Conservation (phyloP, 2,329 filamentous ascomycete species). For the Colletotrichum liriopes region DNA sequence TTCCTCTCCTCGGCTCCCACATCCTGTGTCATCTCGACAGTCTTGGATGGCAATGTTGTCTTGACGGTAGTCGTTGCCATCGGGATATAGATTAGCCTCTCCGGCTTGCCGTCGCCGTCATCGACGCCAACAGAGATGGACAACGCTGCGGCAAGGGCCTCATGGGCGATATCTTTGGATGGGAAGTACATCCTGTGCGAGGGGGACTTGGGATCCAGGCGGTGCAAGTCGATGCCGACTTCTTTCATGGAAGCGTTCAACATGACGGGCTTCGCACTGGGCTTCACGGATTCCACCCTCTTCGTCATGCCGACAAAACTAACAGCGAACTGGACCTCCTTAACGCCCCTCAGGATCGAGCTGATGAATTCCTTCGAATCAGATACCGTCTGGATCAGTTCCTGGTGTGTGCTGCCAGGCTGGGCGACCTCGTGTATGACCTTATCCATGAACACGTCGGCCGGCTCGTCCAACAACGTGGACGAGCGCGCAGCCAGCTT, state of each 20-base stretch:
- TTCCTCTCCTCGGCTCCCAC: constrained; percentile 88
- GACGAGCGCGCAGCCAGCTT: constrained; percentile 51
- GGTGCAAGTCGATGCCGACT: constrained; percentile 91
- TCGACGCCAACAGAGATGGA: constrained; percentile 94
- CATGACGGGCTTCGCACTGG: constrained; percentile 79
- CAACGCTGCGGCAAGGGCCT: constrained; percentile 91
- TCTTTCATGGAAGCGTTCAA: constrained; percentile 97
- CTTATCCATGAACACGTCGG: constrained; percentile 78
- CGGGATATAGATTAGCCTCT: constrained; percentile 91
- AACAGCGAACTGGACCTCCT: constrained; percentile 96
- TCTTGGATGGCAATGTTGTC: constrained; percentile 95
- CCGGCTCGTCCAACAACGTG: constrained; percentile 58
- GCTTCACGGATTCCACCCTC: constrained; percentile 78
- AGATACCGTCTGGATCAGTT: constrained; percentile 85
- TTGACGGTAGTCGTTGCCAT: constrained; percentile 98
- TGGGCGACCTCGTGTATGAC: constrained; percentile 82
- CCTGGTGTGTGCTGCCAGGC: constrained; percentile 76
- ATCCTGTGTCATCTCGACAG: constrained; percentile 83
- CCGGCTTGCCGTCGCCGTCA: constrained; percentile 87
- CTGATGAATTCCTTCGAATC: constrained; percentile 94
- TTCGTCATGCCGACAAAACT: constrained; percentile 92
- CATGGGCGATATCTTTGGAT: constrained; percentile 91
- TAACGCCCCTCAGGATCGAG: constrained; percentile 91
- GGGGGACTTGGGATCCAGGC: constrained; percentile 91
- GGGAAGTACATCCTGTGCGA: constrained; percentile 99